Base-by-base conservation (phyloP, 1,284 basidiomycete species). In the Cryptococcus sp. region DNA sequence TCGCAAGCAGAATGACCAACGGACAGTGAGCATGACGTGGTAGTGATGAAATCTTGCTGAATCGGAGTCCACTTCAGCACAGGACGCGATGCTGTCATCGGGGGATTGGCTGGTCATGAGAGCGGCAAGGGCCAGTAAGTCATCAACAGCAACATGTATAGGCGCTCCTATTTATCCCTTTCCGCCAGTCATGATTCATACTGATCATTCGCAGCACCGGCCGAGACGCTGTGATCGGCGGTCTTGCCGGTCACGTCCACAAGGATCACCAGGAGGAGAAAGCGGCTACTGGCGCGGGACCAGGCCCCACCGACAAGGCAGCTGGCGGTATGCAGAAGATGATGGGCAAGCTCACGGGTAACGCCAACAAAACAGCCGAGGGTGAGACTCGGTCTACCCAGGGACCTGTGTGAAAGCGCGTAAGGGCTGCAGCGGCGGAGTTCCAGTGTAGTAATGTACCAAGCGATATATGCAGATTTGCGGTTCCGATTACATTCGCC, bases 131-230 rank as follows among this genome's bases (percentile, higher is more conserved):
- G 42, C n/a, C 42, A 45, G 42, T 45, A 45, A 45, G 42, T 45
- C 42, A 7, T 45, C 42, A 4, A 45, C 42, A n/a, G 3, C 42
- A 45, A 22, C 42, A 10, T 8, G 42, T 19, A 45, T 22, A 45
- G 42, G 10, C 31, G 31, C 31, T 35, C 31, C 31, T 13, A 35
- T 35, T 35, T 8, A 8, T 35, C 31, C 31, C 31, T 35, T 2
- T 10, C 31, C 2, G 31, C 2, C 31, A 35, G 8, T 8, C 25
- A 25, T 25, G 25, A 25, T 3, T 25, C 25, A 25, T 25, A 16
- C 41, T 42, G 41, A 42, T n/a, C 42, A n/a, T 45, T 45, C 42
- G 42, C 42, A 45, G 42, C 42, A 45, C 42, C 42, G 22, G n/a
- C 42, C 42, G 42, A 45, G 42, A 45, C 22, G 42, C 42, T 22